Percentiles rank a stretch among this genome's conserved stretches.
phyloP scores from a whole-genome alignment of 345 rosid species.

The Luvunga scandens region DNA sequence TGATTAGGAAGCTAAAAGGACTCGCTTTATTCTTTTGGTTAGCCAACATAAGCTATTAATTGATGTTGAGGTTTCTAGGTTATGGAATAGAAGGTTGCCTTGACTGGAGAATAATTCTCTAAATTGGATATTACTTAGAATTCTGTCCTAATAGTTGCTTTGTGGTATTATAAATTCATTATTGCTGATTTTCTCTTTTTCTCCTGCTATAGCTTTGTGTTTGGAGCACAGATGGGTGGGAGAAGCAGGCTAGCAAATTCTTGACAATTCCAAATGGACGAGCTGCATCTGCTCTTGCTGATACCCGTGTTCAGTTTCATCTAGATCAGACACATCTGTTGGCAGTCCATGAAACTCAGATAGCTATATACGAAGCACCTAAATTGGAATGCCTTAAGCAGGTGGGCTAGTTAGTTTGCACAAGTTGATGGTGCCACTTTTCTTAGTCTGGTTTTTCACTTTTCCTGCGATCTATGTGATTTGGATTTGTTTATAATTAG shows the following conservation, averaged over 20 bases:
- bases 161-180: neutral
- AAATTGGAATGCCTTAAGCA: conserved; percentile 65
- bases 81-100: neutral
- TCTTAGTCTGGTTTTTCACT: neutral
- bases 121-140: neutral
- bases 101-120: conserved; percentile 11
- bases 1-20: neutral
- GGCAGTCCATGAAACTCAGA: conserved; percentile 76
- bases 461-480: neutral
- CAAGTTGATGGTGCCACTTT: neutral
- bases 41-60: neutral
- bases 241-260: conserved; percentile 53
- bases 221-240: conserved; percentile 85
- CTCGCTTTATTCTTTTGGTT: neutral
- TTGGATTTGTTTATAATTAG: neutral
- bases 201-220: conserved; percentile 54
- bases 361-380: conserved; percentile 71
- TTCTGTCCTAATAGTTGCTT: neutral
- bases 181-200: neutral
- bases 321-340: conserved; percentile 61
- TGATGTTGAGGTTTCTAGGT: neutral
- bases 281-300: conserved; percentile 48
- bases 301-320: conserved; percentile 82
- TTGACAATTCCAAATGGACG: conserved; percentile 53
- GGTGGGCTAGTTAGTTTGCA: conserved; percentile 31